Conservation (phyloP, 2,329 filamentous ascomycete genomes). For the Fusarium stilboides region DNA sequence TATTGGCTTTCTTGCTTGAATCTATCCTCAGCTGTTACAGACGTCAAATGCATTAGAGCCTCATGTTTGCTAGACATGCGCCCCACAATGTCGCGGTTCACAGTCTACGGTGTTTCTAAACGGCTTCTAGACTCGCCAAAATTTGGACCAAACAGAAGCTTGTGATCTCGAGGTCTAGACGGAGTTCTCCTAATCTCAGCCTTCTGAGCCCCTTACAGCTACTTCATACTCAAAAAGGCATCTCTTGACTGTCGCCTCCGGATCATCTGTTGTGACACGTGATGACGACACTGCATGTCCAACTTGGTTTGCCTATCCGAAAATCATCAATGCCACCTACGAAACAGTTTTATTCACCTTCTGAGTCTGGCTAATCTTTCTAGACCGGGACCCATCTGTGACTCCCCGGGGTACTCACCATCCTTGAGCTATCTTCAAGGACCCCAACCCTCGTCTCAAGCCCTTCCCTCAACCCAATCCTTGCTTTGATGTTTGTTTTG, state of each 20-base stretch:
- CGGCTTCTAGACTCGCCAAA: conserved; percentile 9
- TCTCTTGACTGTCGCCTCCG: conserved; percentile 23
- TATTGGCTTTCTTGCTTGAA: neutral
- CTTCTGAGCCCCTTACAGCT: conserved; percentile 22
- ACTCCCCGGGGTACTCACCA: neutral
- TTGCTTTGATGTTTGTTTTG: conserved; percentile 41
- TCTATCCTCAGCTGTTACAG: conserved; percentile 2
- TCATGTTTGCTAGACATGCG: conserved; percentile 7
- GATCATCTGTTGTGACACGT: conserved; percentile 42
- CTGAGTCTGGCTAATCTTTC: conserved; percentile 19
- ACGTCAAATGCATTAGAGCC: conserved; percentile 30
- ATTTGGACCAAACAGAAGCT: conserved; percentile 38
- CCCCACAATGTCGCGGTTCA: conserved; percentile 22
- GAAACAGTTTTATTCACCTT: conserved; percentile 19
- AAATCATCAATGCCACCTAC: conserved; percentile 37
- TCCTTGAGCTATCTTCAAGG: neutral
- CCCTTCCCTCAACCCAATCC: conserved; percentile 15
- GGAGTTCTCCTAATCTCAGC: conserved; percentile 31
- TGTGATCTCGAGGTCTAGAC: conserved; percentile 23
- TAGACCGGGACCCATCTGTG: conserved; percentile 14
- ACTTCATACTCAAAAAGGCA: conserved; percentile 18
- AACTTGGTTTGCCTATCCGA: conserved; percentile 30
- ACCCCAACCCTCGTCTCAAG: conserved; percentile 3
- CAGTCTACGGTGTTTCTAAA: neutral
- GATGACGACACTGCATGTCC: conserved; percentile 42